A percentile compares a stretch with the other conserved stretches of the same genome.
Evolutionary conservation across 306 rosid species (phyloP).

Genomic region (Vigna mungo): DNA sequence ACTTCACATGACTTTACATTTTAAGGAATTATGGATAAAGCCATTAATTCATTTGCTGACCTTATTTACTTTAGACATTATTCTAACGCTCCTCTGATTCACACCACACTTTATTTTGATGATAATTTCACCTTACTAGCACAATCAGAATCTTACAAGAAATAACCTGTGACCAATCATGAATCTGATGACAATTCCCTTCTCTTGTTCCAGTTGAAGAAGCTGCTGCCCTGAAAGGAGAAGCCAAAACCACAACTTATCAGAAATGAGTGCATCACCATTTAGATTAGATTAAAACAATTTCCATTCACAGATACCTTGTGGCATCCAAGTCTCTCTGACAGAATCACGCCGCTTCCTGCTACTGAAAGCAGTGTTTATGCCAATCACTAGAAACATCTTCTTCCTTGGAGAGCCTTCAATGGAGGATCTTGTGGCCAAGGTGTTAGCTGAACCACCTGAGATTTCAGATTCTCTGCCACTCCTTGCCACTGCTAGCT

Average conservation of each 20-base stretch:
- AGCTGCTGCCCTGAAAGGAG: constrained; percentile 66
- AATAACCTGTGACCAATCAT: constrained; percentile 88
- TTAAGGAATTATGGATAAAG: constrained; percentile 4
- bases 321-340: constrained; percentile 95
- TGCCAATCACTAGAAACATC: constrained; percentile 77
- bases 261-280: constrained; percentile 42
- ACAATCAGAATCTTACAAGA: constrained; percentile 5
- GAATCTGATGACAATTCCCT: constrained; percentile 82
- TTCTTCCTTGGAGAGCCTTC: constrained; percentile 58
- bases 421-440: constrained; percentile 36
- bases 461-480: constrained; percentile 50
- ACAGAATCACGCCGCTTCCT: constrained; percentile 90
- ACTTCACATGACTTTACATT: constrained; percentile 13
- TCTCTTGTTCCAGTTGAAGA: constrained; percentile 79
- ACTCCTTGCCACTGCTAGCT: constrained; percentile 70
- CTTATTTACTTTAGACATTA: not conserved
- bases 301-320: constrained; percentile 51
- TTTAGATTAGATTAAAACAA: not conserved
- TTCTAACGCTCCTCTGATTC: not conserved
- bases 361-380: constrained; percentile 93
- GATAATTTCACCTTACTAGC: constrained; percentile 11
- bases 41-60: not conserved
- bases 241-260: constrained; percentile 18
- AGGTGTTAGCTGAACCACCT: constrained; percentile 41
- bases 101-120: not conserved